Percentiles rank a stretch among this genome's conserved stretches.
Conservation (phyloP, 164 flowering plant genomes). For the Umbilicus rupestris region DNA sequence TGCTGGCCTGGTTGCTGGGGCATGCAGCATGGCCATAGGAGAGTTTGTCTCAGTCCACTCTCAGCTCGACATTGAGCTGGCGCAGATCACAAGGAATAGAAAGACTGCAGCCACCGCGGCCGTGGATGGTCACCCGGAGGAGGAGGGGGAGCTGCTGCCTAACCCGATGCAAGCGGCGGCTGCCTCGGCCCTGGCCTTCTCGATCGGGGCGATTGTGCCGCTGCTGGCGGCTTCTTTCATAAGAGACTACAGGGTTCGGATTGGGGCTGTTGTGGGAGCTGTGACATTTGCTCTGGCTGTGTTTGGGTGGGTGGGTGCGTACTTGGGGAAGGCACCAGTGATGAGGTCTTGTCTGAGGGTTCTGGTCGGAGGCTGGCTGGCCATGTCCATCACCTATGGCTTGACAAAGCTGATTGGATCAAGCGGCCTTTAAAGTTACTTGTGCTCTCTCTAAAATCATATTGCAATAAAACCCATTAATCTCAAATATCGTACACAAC, state of each 20-base stretch:
- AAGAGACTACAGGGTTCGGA: constrained; percentile 27
- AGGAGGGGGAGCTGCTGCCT: constrained; percentile 25
- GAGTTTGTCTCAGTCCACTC: constrained; percentile 55
- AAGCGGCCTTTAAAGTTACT: constrained; percentile 24
- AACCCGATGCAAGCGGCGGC: constrained; percentile 49
- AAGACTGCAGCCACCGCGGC: too few species aligned
- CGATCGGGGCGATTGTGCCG: constrained; percentile 44
- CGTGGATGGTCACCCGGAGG: too few species aligned
- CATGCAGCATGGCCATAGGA: constrained; percentile 57
- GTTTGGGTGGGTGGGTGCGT: constrained; percentile 47
- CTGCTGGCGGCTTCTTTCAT: constrained; percentile 41
- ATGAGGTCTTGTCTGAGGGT: constrained; percentile 26
- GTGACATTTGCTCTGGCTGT: constrained; percentile 30
- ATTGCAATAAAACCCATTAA: too few species aligned
- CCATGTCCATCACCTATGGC: constrained; percentile 50
- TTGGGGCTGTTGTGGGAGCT: constrained; percentile 28
- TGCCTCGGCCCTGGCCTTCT: constrained; percentile 47
- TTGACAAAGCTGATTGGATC: constrained; percentile 44
- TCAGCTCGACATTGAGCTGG: constrained; percentile 40
- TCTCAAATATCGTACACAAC: too few species aligned
- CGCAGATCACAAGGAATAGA: constrained; percentile 34
- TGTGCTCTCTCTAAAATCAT: too few species aligned
- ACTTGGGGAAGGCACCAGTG: constrained; percentile 34
- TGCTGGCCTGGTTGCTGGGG: constrained; percentile 51
- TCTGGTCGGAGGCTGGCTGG: constrained; percentile 48